Base-by-base conservation (phyloP, 352 stramenopile species). In the Phytophthora sp. region DNA sequence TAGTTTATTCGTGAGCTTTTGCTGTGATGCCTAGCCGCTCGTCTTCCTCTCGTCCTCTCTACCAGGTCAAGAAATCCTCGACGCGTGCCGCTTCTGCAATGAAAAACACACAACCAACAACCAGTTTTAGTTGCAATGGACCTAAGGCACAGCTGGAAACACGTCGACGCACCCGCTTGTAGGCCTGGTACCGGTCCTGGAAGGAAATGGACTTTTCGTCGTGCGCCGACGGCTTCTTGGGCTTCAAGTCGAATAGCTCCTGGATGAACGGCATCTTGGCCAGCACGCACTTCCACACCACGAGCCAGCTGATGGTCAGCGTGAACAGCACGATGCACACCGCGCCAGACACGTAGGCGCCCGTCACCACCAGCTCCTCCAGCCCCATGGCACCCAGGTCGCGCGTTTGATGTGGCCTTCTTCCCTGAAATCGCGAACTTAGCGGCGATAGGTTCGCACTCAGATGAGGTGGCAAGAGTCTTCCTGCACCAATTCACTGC, bases 251-350 rank as follows among this genome's bases (percentile, higher is more conserved):
- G 69, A 94, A 90, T 20, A 94, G 77, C 64, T 94, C 84, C 58
- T 91, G 84, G 27, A 94, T 58, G 54, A 94, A 91, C 15, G 80
- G 80, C 81, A 94, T 94, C 62, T 91, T 91, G 45, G 84, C 79
- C 48, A 94, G 69, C 54, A 94, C 82, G 52, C 79, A 89, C 69
- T 92, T 94, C 84, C 84, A 94, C 50, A 94, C 84, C n/a, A 88
- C 73, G 48, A 94, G 77, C 84, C 84, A 94, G 49, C 82, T 83
- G 24, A 94, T 45, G 5, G 58, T 75, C 9, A 94, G 65, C 49
- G 84, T 94, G 55, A 89, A 82, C n/a, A 94, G 84, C 50, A 94
- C 77, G 67, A 94, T 94, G 62, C 79, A 86, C 35, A 94, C 79
- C 0, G 84, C 84, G 15, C 84, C 84, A 1, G 79, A 84, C 9